These are phyloP conservation scores for Hypholoma fasciculare DNA, from an alignment of 768 basidiomycete species.

Conservation along the genomic window DNA sequence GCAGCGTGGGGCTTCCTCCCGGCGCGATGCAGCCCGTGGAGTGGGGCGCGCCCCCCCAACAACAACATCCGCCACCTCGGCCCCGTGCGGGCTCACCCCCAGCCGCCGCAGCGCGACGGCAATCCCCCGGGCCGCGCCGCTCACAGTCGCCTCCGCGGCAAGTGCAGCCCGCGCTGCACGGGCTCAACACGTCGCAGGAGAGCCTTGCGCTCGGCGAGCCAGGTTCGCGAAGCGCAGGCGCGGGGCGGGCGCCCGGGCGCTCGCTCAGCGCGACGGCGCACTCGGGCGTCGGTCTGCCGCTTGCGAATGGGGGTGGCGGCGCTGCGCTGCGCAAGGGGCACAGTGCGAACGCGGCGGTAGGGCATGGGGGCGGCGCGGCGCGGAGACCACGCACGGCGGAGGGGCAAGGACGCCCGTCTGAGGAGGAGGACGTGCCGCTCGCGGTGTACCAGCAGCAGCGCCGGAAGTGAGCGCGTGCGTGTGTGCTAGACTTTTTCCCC, in stretches of 20 bases:
- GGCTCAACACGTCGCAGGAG: conserved; percentile 35
- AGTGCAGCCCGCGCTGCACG: conserved; percentile 34
- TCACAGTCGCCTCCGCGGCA: conserved; percentile 57
- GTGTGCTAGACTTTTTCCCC: not conserved
- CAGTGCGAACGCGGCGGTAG: conserved; percentile 61
- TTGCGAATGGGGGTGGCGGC: conserved; percentile 37
- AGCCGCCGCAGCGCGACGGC: conserved; percentile 17
- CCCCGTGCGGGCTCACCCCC: conserved; percentile 4
- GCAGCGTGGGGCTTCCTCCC: conserved; percentile 48
- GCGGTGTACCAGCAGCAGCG: conserved; percentile 80
- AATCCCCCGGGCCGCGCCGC: conserved; percentile 25
- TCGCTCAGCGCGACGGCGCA: conserved; percentile 71
- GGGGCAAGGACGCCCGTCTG: conserved; percentile 35
- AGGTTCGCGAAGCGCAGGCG: conserved; percentile 16
- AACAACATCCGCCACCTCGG: not conserved
- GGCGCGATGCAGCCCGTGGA: conserved; percentile 64
- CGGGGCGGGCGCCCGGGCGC: conserved; percentile 53
- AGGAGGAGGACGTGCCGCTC: conserved; percentile 81
- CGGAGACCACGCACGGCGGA: not conserved
- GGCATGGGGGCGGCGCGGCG: not conserved
- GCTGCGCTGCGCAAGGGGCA: conserved; percentile 58
- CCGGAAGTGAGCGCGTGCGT: conserved; percentile 39
- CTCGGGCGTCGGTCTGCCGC: conserved; percentile 32
- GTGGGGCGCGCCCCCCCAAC: conserved; percentile 30
- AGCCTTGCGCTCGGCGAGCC: conserved; percentile 20